phyloP scores from a whole-genome alignment of 1,284 basidiomycete genomes.

The Leccinum variabile region DNA sequence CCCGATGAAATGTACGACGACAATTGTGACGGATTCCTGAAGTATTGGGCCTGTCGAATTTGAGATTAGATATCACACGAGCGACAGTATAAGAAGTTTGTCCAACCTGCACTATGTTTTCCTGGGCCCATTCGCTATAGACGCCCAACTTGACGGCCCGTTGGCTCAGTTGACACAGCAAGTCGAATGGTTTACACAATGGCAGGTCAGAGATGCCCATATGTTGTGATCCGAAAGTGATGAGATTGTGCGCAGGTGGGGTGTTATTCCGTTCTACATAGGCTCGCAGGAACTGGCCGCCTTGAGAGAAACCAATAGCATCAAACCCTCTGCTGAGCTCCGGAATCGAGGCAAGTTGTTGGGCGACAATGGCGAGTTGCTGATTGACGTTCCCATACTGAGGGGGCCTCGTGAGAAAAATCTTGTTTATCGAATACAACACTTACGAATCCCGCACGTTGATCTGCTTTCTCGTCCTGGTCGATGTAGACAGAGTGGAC shows the following conservation, averaged over 20 bases:
- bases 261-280: constrained; percentile 85
- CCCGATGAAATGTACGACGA: constrained; percentile 71
- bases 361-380: constrained; percentile 66
- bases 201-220: constrained; percentile 88
- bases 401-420: constrained; percentile 4
- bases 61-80: constrained; percentile 5
- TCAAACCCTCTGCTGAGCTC: constrained; percentile 82
- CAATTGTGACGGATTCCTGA: constrained; percentile 79
- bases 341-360: constrained; percentile 66
- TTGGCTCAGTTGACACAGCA: constrained; percentile 77
- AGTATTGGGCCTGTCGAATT: constrained; percentile 83
- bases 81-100: background rate
- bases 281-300: constrained; percentile 89
- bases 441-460: constrained; percentile 79
- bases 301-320: constrained; percentile 92
- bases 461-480: constrained; percentile 66
- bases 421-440: background rate
- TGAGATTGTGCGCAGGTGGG: constrained; percentile 79
- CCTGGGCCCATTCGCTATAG: constrained; percentile 83
- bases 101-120: constrained; percentile 74
- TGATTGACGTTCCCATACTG: constrained; percentile 82
- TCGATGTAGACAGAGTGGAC: constrained; percentile 82
- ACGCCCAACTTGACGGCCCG: constrained; percentile 73
- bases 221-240: constrained; percentile 87
- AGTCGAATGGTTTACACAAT: constrained; percentile 64